Conservation (phyloP, 106 monocot species). For the Acorus gramineus region DNA sequence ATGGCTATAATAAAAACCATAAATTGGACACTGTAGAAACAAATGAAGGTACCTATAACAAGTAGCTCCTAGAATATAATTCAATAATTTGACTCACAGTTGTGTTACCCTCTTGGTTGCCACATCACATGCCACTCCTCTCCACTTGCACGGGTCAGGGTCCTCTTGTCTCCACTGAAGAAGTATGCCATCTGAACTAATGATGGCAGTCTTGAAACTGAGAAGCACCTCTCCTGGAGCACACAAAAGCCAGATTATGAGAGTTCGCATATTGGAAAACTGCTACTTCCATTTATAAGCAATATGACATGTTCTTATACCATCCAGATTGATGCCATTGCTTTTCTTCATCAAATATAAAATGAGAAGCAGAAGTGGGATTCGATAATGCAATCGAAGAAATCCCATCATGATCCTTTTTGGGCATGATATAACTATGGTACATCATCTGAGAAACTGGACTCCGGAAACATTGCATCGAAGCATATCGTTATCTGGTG, state of each 20-base stretch:
- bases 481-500: too few species aligned
- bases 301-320: constrained; percentile 17
- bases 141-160: constrained; percentile 85
- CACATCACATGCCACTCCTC: constrained; percentile 65
- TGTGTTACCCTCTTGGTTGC: constrained; percentile 64
- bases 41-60: background rate
- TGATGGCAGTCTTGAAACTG: constrained; percentile 58
- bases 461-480: too few species aligned
- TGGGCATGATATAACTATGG: constrained; percentile 22
- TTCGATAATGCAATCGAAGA: constrained; percentile 28
- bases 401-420: constrained; percentile 40
- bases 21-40: background rate
- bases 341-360: constrained; percentile 12
- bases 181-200: constrained; percentile 65
- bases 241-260: constrained; percentile 3
- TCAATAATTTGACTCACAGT: constrained; percentile 41
- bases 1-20: too few species aligned
- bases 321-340: constrained; percentile 62
- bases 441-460: constrained; percentile 6
- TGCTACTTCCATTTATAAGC: background rate
- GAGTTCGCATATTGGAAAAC: background rate
- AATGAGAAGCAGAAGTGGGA: constrained; percentile 13
- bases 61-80: background rate
- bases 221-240: constrained; percentile 71
- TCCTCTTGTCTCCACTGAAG: constrained; percentile 84